Evolutionary conservation across 805 yeast genomes (phyloP).

Genomic region (Kodamaea kaohsiungensis): DNA sequence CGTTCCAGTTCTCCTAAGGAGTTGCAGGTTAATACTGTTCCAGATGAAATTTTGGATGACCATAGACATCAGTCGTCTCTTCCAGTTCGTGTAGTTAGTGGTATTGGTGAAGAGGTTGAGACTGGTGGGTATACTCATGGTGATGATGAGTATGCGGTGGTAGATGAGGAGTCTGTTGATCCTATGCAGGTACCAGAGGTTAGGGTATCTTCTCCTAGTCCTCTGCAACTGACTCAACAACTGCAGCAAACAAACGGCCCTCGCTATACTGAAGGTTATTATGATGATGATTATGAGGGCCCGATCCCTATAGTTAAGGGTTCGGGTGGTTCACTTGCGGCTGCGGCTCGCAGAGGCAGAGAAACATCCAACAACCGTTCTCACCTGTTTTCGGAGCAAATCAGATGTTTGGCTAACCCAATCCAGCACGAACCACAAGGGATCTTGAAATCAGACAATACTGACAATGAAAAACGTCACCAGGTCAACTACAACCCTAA

Average conservation of each 20-base stretch:
- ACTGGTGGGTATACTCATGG: background rate
- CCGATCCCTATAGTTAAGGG: constrained; percentile 17
- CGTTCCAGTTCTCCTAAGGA: constrained; percentile 29
- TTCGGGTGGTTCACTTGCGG: constrained; percentile 18
- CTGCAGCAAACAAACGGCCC: background rate
- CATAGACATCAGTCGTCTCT: constrained; percentile 41
- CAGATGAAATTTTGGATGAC: constrained; percentile 40
- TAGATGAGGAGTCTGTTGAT: constrained; percentile 19
- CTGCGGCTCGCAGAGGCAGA: constrained; percentile 20
- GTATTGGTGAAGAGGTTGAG: constrained; percentile 15
- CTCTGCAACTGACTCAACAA: background rate
- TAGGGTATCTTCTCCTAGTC: background rate
- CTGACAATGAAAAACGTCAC: background rate
- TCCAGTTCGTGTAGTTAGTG: constrained; percentile 25
- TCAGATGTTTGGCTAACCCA: constrained; percentile 30
- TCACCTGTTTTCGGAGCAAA: constrained; percentile 24
- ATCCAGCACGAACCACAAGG: background rate
- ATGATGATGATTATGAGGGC: constrained; percentile 8
- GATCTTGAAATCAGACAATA: background rate
- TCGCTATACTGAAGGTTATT: background rate
- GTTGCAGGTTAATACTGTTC: constrained; percentile 18
- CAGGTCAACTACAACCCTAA: background rate
- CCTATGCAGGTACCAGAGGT: background rate
- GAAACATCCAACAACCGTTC: constrained; percentile 16
- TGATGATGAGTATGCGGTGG: background rate